Evolutionary conservation across 208 protist species (phyloP).

Genomic region (Trichomonas tenax): DNA sequence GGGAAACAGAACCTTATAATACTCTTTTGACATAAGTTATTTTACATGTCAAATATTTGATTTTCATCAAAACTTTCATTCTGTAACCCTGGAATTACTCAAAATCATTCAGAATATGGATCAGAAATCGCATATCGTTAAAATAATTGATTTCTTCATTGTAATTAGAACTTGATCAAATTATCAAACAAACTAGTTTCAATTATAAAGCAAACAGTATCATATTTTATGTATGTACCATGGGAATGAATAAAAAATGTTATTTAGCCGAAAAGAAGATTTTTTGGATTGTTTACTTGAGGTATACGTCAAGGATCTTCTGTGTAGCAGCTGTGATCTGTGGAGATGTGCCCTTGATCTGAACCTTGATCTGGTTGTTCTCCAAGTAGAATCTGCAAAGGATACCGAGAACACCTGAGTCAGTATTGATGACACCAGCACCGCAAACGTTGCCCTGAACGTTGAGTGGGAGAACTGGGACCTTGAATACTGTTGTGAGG

Average conservation of each 20-base stretch:
- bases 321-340: not conserved
- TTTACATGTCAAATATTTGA: too few species aligned
- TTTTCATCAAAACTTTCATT: too few species aligned
- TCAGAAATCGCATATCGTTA: too few species aligned
- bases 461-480: not conserved
- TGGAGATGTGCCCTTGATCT: not conserved
- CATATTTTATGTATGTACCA: too few species aligned
- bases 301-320: not conserved
- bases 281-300: slow-evolving; percentile 11
- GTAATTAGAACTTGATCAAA: too few species aligned
- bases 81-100: too few species aligned
- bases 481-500: not conserved
- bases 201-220: too few species aligned
- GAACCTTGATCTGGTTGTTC: not conserved
- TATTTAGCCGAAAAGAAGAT: not conserved
- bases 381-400: not conserved
- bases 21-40: too few species aligned
- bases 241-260: not conserved
- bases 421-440: not conserved
- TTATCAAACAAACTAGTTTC: too few species aligned
- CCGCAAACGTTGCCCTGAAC: not conserved
- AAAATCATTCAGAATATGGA: too few species aligned
- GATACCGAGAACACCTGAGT: not conserved
- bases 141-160: too few species aligned
- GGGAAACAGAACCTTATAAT: too few species aligned